A percentile compares a stretch with the other conserved stretches of the same genome.
Evolutionary conservation across 1,284 basidiomycete genomes (phyloP).

Genomic region (Sporisorium scitamineum): DNA sequence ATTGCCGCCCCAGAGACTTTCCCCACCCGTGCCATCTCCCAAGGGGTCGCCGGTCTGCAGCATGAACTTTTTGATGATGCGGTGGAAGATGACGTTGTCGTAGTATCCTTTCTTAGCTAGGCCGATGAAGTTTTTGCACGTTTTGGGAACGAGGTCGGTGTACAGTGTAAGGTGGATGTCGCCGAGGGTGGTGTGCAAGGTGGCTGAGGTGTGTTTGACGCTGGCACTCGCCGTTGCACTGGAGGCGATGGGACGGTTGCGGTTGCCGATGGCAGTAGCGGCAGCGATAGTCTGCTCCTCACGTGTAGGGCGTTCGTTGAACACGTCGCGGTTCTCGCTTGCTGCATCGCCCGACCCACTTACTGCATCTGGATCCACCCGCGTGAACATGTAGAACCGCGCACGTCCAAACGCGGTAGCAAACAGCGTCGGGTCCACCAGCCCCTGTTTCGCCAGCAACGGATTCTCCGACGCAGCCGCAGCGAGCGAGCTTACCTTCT

Average conservation of each 20-base stretch:
- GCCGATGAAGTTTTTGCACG: conserved; percentile 97
- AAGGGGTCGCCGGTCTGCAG: conserved; percentile 97
- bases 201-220: conserved; percentile 72
- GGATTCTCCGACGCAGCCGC: conserved; percentile 97
- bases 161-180: conserved; percentile 89
- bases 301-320: conserved; percentile 96
- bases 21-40: conserved; percentile 96
- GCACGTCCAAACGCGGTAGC: conserved; percentile 91
- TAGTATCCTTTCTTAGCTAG: conserved; percentile 92
- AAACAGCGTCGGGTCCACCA: conserved; percentile 90
- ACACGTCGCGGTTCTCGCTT: conserved; percentile 82
- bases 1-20: conserved; percentile 83
- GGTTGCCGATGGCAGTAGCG: conserved; percentile 71
- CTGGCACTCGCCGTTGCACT: conserved; percentile 1
- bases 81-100: conserved; percentile 94
- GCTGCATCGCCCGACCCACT: conserved; percentile 70
- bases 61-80: conserved; percentile 99
- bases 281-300: conserved; percentile 93
- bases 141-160: conserved; percentile 89
- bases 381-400: conserved; percentile 97
- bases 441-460: conserved; percentile 77
- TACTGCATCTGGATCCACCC: conserved; percentile 76
- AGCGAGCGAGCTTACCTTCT: conserved; percentile 80
- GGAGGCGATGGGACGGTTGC: conserved; percentile 8
- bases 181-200: conserved; percentile 93